Base-by-base conservation (phyloP, 2,329 filamentous ascomycete species). In the Colletotrichum liaoningense region DNA sequence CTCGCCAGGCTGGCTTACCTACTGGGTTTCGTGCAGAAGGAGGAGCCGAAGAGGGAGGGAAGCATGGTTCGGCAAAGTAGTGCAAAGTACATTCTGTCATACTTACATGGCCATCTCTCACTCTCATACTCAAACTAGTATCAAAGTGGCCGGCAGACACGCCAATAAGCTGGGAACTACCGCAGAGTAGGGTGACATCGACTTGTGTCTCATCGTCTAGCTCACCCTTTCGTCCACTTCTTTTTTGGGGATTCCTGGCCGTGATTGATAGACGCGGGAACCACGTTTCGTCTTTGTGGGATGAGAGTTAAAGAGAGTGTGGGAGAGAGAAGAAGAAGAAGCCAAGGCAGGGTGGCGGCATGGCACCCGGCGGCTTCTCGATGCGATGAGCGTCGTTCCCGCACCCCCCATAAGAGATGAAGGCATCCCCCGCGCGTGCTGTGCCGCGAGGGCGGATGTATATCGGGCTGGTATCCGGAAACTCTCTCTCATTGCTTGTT, bases 341-440 rank as follows among this genome's bases (percentile, higher is more conserved):
- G 26, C 26, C 42, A 46, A 49, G 3, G 14, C 14, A 62, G 30
- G n/a, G 22, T 38, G 28, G 11, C 49, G 54, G 9, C 46, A 56
- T 56, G 63, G 22, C 33, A 19, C 19, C 14, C 52, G 5, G 52
- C 52, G 24, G 63, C 24, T 28, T 42, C 6, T 30, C 3, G 63
- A 57, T 3, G 24, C 49, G 12, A 30, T 59, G 55, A 49, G 26
- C 38, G 24, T 35, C 26, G 64, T 8, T 46, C 16, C 24, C 49
- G 16, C 46, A 16, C 38, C n/a, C 16, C 49, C 58, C 69, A 73
- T 73, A 73, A 72, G 69, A 69, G 38, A 55, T 54, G 55, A 73
- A 24, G 55, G 42, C 22, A 35, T 28, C 49, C 70, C 70, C 55
- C 26, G 54, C 24, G 26, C 24, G 33, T 1, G 55, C 56, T 64